Conservation (phyloP, 2,329 filamentous ascomycete genomes). For the Penicillium sp. region DNA sequence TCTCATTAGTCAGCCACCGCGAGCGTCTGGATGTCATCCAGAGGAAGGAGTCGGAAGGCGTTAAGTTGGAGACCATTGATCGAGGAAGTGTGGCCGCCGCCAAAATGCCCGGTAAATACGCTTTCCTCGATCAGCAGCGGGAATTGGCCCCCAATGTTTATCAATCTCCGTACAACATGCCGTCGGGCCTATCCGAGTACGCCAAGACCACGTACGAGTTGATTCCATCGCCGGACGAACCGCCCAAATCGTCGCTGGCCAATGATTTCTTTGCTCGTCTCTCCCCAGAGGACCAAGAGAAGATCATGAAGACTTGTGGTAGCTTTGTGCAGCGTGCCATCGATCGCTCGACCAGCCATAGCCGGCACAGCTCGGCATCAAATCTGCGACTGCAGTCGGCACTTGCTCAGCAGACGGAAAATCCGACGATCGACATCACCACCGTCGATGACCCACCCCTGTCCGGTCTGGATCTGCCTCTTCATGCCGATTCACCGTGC, state of each 20-base stretch:
- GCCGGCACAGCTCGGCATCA: slow-evolving; percentile 37
- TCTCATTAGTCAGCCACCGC: slow-evolving; percentile 42
- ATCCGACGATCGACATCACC: slow-evolving; percentile 45
- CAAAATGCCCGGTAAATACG: slow-evolving; percentile 39
- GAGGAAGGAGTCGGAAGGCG: slow-evolving; percentile 37
- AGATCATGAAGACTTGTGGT: slow-evolving; percentile 44
- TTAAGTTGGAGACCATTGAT: slow-evolving; percentile 34
- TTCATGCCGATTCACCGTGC: slow-evolving; percentile 44
- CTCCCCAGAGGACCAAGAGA: slow-evolving; percentile 42
- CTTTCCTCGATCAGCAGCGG: slow-evolving; percentile 41
- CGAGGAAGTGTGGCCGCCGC: slow-evolving; percentile 30
- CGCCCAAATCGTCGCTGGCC: slow-evolving; percentile 41
- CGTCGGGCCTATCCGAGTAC: slow-evolving; percentile 44
- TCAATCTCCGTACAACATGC: slow-evolving; percentile 45
- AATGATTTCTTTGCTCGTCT: slow-evolving; percentile 44
- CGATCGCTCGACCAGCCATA: slow-evolving; percentile 37
- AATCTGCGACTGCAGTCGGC: slow-evolving; percentile 40
- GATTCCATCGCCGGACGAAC: slow-evolving; percentile 33
- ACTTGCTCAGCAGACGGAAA: slow-evolving; percentile 41
- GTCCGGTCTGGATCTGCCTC: slow-evolving; percentile 37
- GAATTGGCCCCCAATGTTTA: slow-evolving; percentile 41
- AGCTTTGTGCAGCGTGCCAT: slow-evolving; percentile 42
- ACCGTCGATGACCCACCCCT: slow-evolving; percentile 40
- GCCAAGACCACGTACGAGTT: slow-evolving; percentile 41
- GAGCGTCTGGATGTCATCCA: slow-evolving; percentile 40